phyloP scores from a whole-genome alignment of 768 basidiomycete genomes.

The Scleroderma citrinum region DNA sequence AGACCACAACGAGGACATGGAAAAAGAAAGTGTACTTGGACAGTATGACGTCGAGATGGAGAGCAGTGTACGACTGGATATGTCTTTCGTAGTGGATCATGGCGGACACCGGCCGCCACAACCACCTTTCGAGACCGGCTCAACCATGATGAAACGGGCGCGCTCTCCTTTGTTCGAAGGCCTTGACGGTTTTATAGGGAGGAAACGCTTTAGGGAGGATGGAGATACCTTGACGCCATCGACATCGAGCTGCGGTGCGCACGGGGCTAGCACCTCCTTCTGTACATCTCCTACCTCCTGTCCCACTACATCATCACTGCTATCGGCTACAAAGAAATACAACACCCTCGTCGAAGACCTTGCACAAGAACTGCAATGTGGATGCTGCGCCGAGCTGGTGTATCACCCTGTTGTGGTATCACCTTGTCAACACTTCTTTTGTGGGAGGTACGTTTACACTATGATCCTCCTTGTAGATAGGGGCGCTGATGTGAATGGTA shows the following conservation, averaged over 20 bases:
- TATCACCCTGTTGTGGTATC: constrained; percentile 77
- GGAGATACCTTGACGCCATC: constrained; percentile 11
- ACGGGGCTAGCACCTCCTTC: neutral
- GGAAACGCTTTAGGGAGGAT: constrained; percentile 58
- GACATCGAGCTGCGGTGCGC: constrained; percentile 11
- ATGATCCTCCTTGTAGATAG: neutral
- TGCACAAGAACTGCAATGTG: constrained; percentile 74
- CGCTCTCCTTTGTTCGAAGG: constrained; percentile 56
- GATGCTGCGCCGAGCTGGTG: constrained; percentile 77
- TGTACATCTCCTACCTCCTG: neutral
- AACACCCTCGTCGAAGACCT: constrained; percentile 51
- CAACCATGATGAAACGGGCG: constrained; percentile 46
- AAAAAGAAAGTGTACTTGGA: no score
- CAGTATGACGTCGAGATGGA: neutral
- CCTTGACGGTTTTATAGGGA: constrained; percentile 38
- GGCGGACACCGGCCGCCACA: constrained; percentile 3
- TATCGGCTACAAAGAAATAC: constrained; percentile 3
- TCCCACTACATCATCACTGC: neutral
- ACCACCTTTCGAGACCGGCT: constrained; percentile 4
- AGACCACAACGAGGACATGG: no score
- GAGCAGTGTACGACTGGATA: neutral
- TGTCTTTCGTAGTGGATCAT: constrained; percentile 8
- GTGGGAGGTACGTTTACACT: constrained; percentile 63
- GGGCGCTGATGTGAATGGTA: constrained; percentile 43
- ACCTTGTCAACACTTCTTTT: constrained; percentile 89